phyloP scores from a whole-genome alignment of 305 asterid species.

The Rubia balearica region DNA sequence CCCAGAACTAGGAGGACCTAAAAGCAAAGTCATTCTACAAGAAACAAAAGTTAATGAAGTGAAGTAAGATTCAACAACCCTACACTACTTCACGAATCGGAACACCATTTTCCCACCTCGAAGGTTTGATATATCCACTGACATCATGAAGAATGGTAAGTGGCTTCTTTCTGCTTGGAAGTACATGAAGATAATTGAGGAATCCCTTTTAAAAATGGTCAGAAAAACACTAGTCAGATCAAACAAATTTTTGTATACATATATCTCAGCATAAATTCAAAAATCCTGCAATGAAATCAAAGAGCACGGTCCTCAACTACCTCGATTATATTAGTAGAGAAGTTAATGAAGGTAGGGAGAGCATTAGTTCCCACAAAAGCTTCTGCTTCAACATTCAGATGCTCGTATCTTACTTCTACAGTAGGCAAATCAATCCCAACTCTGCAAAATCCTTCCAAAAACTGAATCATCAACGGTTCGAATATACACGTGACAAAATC shows the following conservation, averaged over 20 bases:
- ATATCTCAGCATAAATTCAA: background rate
- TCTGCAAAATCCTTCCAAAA: slow-evolving; percentile 26
- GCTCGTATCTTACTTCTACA: slow-evolving; percentile 67
- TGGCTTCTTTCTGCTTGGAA: slow-evolving; percentile 42
- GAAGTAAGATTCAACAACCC: background rate
- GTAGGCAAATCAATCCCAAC: slow-evolving; percentile 75
- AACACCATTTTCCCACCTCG: slow-evolving; percentile 27
- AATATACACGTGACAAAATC: too few relatives aligned
- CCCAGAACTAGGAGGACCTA: slow-evolving; percentile 74
- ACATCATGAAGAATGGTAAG: slow-evolving; percentile 55
- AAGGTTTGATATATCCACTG: slow-evolving; percentile 64
- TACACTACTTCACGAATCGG: background rate
- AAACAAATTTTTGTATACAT: background rate
- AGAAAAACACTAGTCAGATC: background rate
- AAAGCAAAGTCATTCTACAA: slow-evolving; percentile 53
- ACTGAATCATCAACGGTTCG: background rate
- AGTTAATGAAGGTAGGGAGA: slow-evolving; percentile 52
- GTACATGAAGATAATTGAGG: slow-evolving; percentile 32
- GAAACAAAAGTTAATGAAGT: background rate
- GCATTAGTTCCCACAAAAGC: slow-evolving; percentile 50
- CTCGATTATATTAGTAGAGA: slow-evolving; percentile 39
- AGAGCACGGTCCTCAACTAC: slow-evolving; percentile 20
- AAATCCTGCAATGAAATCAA: background rate
- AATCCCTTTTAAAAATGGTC: slow-evolving; percentile 24
- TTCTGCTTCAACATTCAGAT: slow-evolving; percentile 54